Base-by-base conservation (phyloP, 192 early-diverging fungal species). In the Backusella australiensis region DNA sequence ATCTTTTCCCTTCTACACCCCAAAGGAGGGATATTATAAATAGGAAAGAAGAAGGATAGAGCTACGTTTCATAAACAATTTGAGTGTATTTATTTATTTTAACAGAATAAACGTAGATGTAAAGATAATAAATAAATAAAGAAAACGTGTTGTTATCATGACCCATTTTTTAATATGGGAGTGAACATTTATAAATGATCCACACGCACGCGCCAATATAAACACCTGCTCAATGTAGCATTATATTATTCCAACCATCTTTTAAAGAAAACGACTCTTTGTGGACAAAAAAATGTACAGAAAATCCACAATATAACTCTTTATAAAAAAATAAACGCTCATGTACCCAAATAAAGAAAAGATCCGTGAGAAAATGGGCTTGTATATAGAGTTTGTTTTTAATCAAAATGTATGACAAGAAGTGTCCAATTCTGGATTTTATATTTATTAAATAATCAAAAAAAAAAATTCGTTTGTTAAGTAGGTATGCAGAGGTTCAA, bases 361-460 rank as follows among this genome's bases (percentile, higher is more conserved):
- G 23, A 63, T 63, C 23, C 26, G 56, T 63, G 56, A 63, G 56
- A 63, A 63, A 63, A 63, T 29, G 12, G 26, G 56, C 56, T 63
- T 26, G 21, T 63, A 29, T 63, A 63, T 63, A 63, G 29, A 63
- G 56, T 63, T 29, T 63, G 56, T 63, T 63, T 63, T 63, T 63
- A 63, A 63, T 63, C 56, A 63, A 26, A 63, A 63, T 63, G 56
- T 63, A 29, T 63, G 56, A 63, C 56, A 63, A 63, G 56, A 63
- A 14, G 56, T 14, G 23, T 63, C 8, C 56, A 63, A 4, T 63
- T 63, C 9, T 63, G 56, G 56, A 63, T 63, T 63, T 63, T 23
- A 63, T 63, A 29, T 63, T 63, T 63, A 29, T 23, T 63, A 23
- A 59, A 63, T 26, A 14, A 29, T 26, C 56, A 63, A 14, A 63